Percentiles rank a stretch among this genome's conserved stretches.
phyloP scores from a whole-genome alignment of 2,329 filamentous ascomycete species.

The Epichloe amarillans region DNA sequence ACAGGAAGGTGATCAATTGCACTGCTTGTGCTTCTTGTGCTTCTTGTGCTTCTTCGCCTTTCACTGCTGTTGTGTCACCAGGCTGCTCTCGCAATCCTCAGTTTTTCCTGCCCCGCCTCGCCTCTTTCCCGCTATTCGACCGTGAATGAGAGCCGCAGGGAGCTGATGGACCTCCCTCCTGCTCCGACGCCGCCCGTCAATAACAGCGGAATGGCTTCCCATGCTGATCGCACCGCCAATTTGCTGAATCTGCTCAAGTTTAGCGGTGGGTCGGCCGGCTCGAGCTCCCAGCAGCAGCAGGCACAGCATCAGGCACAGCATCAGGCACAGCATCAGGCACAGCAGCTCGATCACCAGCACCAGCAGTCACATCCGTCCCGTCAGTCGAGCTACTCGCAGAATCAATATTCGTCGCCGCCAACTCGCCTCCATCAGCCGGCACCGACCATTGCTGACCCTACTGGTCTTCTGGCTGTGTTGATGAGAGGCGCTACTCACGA shows the following conservation, averaged over 20 bases:
- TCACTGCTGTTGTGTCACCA: conserved; percentile 2
- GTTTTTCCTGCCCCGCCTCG: conserved; percentile 1
- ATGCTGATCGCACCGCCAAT: conserved; percentile 37
- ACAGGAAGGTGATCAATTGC: conserved; percentile 1
- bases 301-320: conserved; percentile 13
- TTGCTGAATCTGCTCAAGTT: conserved; percentile 51
- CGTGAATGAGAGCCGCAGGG: conserved; percentile 6
- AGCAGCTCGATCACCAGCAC: conserved; percentile 17
- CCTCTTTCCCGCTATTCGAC: not conserved
- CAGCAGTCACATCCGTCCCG: conserved; percentile 9
- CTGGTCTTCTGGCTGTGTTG: conserved; percentile 44
- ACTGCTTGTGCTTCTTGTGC: not conserved
- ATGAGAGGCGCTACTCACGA: conserved; percentile 42
- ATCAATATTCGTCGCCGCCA: conserved; percentile 15
- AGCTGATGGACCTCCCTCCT: conserved; percentile 32
- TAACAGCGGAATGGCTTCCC: conserved; percentile 23
- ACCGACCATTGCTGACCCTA: conserved; percentile 41
- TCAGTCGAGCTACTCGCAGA: conserved; percentile 10
- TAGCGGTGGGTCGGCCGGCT: conserved; percentile 25
- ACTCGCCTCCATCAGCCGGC: conserved; percentile 42
- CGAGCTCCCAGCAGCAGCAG: conserved; percentile 18
- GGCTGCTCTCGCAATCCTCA: not conserved
- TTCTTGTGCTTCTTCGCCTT: not conserved
- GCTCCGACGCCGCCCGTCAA: conserved; percentile 36
- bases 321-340: conserved; percentile 10